Evolutionary conservation across 305 asterid species (phyloP).

Genomic region (Plantago lanceolata): DNA sequence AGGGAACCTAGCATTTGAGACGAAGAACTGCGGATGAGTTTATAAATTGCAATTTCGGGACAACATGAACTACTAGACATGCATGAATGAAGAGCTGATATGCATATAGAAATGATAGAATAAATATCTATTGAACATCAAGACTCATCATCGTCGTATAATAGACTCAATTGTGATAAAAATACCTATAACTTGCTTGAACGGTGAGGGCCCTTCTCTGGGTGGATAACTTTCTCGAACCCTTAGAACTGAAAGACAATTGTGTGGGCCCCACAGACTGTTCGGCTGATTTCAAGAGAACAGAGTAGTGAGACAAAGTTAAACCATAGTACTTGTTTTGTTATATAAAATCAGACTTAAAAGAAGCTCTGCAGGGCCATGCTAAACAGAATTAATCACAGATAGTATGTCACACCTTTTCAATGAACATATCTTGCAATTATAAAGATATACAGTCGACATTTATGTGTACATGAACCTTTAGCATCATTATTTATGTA

Average conservation of each 20-base stretch:
- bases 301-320: constrained; percentile 1
- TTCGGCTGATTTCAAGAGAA: not conserved
- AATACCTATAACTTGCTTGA: constrained; percentile 16
- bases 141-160: not conserved
- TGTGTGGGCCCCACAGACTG: not conserved
- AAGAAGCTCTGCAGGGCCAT: not conserved
- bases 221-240: not conserved
- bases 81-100: not conserved
- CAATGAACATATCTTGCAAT: not conserved
- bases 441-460: too few species aligned
- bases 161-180: not conserved
- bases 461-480: too few species aligned
- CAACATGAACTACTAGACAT: not conserved
- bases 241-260: constrained; percentile 1
- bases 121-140: too few species aligned
- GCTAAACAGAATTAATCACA: not conserved
- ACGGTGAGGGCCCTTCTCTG: constrained; percentile 8
- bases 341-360: not conserved
- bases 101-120: not conserved
- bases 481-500: too few species aligned
- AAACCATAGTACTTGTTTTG: too few species aligned
- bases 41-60: not conserved
- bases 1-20: too few species aligned
- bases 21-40: not conserved
- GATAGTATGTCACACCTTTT: not conserved